Conservation (phyloP, 2,329 filamentous ascomycete species). For the Fusarium sp. region DNA sequence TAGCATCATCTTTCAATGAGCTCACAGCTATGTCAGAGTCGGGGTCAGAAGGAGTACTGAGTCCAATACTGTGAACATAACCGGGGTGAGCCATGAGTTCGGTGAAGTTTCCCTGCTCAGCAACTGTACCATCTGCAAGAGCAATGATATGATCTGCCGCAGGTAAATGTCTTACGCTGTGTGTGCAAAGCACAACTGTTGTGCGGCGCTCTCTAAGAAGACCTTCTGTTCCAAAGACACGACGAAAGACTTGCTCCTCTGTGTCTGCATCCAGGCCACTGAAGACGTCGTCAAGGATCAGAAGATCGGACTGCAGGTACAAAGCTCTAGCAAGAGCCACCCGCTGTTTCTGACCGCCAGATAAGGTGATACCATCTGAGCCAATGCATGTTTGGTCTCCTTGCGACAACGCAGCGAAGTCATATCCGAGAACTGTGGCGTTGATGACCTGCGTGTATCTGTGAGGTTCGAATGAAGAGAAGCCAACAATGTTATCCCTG, state of each 20-base stretch:
- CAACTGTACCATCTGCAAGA: slow-evolving; percentile 56
- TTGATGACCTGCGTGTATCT: slow-evolving; percentile 54
- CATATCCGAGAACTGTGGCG: slow-evolving; percentile 51
- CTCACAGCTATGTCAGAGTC: neutral
- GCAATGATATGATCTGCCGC: slow-evolving; percentile 62
- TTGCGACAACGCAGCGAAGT: slow-evolving; percentile 50
- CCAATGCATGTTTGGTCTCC: slow-evolving; percentile 57
- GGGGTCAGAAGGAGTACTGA: slow-evolving; percentile 40
- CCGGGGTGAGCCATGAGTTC: slow-evolving; percentile 50
- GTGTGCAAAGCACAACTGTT: slow-evolving; percentile 59
- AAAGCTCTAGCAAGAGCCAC: slow-evolving; percentile 60
- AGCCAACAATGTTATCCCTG: slow-evolving; percentile 56
- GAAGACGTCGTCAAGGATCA: slow-evolving; percentile 62
- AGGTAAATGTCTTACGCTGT: slow-evolving; percentile 51
- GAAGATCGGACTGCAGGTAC: slow-evolving; percentile 57
- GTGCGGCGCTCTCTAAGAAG: slow-evolving; percentile 54
- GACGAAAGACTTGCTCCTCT: slow-evolving; percentile 57
- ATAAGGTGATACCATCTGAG: slow-evolving; percentile 57
- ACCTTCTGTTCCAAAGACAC: slow-evolving; percentile 58
- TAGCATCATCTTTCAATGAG: neutral
- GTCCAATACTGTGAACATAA: slow-evolving; percentile 55
- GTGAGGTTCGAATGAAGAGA: slow-evolving; percentile 47
- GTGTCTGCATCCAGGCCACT: slow-evolving; percentile 61
- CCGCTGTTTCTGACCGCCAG: slow-evolving; percentile 58
- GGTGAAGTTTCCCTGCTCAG: slow-evolving; percentile 56